Percentiles rank a stretch among this genome's conserved stretches.
Conservation (phyloP, 306 rosid genomes). For the Cucurbita moschata region DNA sequence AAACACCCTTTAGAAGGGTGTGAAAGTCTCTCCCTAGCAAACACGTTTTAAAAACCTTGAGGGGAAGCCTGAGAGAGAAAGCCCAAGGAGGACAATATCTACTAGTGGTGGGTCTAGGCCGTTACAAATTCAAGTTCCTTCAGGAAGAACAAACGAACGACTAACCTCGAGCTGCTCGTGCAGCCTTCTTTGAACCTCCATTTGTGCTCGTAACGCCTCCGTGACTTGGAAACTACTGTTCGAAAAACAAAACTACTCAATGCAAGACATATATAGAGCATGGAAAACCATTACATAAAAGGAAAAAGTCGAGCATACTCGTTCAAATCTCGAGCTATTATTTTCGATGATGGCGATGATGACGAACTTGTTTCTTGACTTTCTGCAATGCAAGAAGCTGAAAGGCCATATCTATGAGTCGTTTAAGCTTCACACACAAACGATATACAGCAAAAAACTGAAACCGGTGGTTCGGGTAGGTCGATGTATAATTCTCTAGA, state of each 20-base stretch:
- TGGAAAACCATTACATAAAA: not conserved
- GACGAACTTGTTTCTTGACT: slow-evolving; percentile 48
- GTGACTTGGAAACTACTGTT: slow-evolving; percentile 44
- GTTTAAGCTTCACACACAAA: not conserved
- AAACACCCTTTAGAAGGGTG: no score
- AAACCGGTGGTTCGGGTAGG: not conserved
- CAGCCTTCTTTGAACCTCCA: slow-evolving; percentile 51
- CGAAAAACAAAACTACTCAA: slow-evolving; percentile 1
- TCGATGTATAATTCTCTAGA: not conserved
- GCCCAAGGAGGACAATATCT: no score
- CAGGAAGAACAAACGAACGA: not conserved
- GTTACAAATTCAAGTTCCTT: not conserved
- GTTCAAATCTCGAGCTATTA: slow-evolving; percentile 24
- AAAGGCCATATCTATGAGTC: slow-evolving; percentile 11
- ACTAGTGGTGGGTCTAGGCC: no score
- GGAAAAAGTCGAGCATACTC: slow-evolving; percentile 18
- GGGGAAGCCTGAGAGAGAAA: no score
- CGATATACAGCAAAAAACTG: not conserved
- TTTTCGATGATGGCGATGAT: slow-evolving; percentile 27
- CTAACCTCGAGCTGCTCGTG: slow-evolving; percentile 57
- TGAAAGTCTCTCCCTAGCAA: no score
- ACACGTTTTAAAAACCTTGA: no score
- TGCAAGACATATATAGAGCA: not conserved
- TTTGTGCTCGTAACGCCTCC: slow-evolving; percentile 47
- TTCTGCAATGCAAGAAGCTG: slow-evolving; percentile 45